A percentile compares a stretch with the other conserved stretches of the same genome.
phyloP scores from a whole-genome alignment of 768 basidiomycete species.

The Hericium coralloides region DNA sequence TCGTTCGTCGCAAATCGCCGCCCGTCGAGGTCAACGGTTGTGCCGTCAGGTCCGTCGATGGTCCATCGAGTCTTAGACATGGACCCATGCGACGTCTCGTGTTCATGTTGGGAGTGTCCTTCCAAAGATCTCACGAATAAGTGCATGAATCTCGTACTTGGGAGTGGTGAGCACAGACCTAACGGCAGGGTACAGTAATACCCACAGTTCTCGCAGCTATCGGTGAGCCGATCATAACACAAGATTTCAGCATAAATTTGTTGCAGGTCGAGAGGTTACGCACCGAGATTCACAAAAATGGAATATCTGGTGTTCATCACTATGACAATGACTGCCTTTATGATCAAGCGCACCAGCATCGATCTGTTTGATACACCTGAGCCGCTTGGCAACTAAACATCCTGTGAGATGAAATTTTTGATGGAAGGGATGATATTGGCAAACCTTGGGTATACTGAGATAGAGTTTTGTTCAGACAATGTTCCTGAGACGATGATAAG shows the following conservation, averaged over 20 bases:
- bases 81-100: constrained; percentile 55
- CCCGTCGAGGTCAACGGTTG: constrained; percentile 43
- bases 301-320: constrained; percentile 31
- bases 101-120: constrained; percentile 54
- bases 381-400: constrained; percentile 36
- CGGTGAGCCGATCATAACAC: too few species aligned
- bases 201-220: constrained; percentile 44
- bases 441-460: constrained; percentile 45
- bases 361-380: constrained; percentile 41
- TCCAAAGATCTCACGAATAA: not conserved
- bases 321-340: constrained; percentile 40
- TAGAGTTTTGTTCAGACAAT: not conserved
- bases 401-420: not conserved
- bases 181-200: constrained; percentile 52
- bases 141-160: not conserved
- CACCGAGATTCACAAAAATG: constrained; percentile 49
- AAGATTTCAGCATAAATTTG: too few species aligned
- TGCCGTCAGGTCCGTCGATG: constrained; percentile 44
- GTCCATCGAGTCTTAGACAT: constrained; percentile 54
- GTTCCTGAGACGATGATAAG: not conserved
- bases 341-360: constrained; percentile 34
- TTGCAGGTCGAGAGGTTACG: not conserved
- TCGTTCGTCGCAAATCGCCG: constrained; percentile 44
- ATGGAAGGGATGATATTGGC: not conserved
- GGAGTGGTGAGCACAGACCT: constrained; percentile 25